Conservation (phyloP, 1,284 basidiomycete species). For the Thecaphora frezii region DNA sequence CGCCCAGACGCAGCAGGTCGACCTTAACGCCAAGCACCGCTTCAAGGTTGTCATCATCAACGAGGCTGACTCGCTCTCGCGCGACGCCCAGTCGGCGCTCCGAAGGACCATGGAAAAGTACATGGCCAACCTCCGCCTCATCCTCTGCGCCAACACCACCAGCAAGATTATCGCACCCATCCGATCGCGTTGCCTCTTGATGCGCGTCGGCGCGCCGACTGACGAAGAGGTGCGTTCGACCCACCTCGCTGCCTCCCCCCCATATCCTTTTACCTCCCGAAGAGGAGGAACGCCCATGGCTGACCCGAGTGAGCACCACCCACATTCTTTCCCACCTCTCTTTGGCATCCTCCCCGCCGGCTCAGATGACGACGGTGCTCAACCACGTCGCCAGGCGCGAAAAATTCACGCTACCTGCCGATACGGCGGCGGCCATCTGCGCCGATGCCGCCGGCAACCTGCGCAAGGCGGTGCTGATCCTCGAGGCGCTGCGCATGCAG, state of each 20-base stretch:
- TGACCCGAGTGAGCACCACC: too few species aligned
- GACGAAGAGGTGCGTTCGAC: constrained; percentile 64
- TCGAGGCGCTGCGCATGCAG: constrained; percentile 89
- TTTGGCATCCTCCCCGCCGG: neutral
- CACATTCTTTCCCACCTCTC: too few species aligned
- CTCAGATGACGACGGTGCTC: constrained; percentile 78
- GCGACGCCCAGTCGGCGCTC: constrained; percentile 94
- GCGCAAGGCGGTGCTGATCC: constrained; percentile 87
- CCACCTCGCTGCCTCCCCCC: too few species aligned
- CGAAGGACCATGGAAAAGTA: constrained; percentile 98
- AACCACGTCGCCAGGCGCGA: constrained; percentile 77
- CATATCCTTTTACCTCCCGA: too few species aligned
- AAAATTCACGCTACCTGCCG: constrained; percentile 75
- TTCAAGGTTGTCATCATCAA: constrained; percentile 99
- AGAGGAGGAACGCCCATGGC: too few species aligned
- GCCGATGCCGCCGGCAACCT: constrained; percentile 84
- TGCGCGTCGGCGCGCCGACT: constrained; percentile 87
- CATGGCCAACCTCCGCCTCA: constrained; percentile 94
- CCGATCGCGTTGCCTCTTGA: constrained; percentile 86
- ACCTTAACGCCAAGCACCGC: constrained; percentile 87
- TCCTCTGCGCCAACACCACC: constrained; percentile 96
- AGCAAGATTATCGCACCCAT: constrained; percentile 96
- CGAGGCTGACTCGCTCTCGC: constrained; percentile 89
- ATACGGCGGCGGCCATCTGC: constrained; percentile 74
- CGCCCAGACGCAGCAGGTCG: constrained; percentile 97